Percentiles rank a stretch among this genome's conserved stretches.
Evolutionary conservation across 139 green algal genomes (phyloP).

Genomic region (Chlorella vulgaris): DNA sequence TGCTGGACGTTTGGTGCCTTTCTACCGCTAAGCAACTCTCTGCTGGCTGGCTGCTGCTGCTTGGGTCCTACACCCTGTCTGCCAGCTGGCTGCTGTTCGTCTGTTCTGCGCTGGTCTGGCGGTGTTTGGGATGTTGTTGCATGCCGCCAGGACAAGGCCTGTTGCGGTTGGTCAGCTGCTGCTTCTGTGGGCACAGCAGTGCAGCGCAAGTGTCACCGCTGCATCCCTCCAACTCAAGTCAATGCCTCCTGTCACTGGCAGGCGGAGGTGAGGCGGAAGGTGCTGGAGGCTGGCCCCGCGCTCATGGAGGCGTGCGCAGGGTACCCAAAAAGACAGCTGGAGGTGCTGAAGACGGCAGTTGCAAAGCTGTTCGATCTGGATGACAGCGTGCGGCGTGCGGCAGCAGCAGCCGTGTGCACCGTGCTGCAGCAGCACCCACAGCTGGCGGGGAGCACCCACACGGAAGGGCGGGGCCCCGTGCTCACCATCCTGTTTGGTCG

Average conservation of each 20-base stretch:
- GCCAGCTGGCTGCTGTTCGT: neutral
- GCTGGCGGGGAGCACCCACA: constrained; percentile 27
- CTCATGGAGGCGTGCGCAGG: constrained; percentile 26
- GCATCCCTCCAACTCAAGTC: too few species aligned
- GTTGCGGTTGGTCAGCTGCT: too few species aligned
- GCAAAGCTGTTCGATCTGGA: constrained; percentile 70
- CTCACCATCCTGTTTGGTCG: constrained; percentile 45
- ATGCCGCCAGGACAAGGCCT: too few species aligned
- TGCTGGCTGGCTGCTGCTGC: too few species aligned
- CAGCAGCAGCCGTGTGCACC: constrained; percentile 47
- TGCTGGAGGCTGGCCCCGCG: constrained; percentile 42
- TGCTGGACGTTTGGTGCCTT: neutral
- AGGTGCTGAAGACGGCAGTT: neutral
- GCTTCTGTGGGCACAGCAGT: too few species aligned
- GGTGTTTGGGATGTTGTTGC: too few species aligned
- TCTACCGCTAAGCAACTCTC: too few species aligned
- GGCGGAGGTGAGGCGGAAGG: constrained; percentile 43
- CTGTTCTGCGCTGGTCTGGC: neutral
- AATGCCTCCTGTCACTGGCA: constrained; percentile 35
- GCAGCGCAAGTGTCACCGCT: too few species aligned
- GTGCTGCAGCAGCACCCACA: constrained; percentile 15
- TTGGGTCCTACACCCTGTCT: neutral
- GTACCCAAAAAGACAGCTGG: neutral
- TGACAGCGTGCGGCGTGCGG: constrained; percentile 67
- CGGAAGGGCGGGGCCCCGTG: constrained; percentile 14